These are phyloP conservation scores for Ciborinia camelliae DNA, from an alignment of 2,329 filamentous ascomycete genomes.

Conservation along the genomic window DNA sequence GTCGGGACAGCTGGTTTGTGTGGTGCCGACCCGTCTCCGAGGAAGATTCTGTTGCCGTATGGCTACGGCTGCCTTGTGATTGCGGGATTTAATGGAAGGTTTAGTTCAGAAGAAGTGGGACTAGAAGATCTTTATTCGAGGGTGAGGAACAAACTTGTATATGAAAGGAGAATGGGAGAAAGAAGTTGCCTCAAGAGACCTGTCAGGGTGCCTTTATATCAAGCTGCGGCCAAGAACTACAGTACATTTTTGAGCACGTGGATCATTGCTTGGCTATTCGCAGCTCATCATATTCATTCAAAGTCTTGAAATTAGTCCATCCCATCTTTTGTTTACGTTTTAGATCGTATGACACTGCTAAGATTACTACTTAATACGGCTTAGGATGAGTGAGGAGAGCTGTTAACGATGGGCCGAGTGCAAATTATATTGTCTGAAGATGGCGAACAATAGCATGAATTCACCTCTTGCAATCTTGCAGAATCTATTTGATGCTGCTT, in stretches of 20 bases:
- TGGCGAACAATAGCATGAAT: background rate
- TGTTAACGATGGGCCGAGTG: background rate
- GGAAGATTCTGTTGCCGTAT: background rate
- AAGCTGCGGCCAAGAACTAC: background rate
- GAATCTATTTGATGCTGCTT: background rate
- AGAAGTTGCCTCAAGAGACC: background rate
- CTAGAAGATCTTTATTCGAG: background rate
- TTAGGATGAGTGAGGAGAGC: background rate
- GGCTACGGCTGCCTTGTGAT: background rate
- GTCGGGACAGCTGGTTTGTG: background rate
- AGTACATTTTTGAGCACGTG: background rate
- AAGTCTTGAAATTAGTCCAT: background rate
- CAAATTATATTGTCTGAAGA: background rate
- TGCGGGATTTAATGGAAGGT: background rate
- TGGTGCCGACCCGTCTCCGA: background rate
- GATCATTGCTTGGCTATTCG: background rate
- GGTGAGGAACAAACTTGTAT: background rate
- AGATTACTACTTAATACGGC: conserved; percentile 1
- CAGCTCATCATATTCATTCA: conserved; percentile 6
- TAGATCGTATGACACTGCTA: background rate
- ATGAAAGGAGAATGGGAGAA: background rate
- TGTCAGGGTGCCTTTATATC: background rate
- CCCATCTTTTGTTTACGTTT: background rate
- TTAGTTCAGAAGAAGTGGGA: background rate
- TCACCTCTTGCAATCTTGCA: background rate